Percentiles rank a stretch among this genome's conserved stretches.
Conservation (phyloP, 2,329 filamentous ascomycete genomes). For the Teratosphaeria zuluensis region DNA sequence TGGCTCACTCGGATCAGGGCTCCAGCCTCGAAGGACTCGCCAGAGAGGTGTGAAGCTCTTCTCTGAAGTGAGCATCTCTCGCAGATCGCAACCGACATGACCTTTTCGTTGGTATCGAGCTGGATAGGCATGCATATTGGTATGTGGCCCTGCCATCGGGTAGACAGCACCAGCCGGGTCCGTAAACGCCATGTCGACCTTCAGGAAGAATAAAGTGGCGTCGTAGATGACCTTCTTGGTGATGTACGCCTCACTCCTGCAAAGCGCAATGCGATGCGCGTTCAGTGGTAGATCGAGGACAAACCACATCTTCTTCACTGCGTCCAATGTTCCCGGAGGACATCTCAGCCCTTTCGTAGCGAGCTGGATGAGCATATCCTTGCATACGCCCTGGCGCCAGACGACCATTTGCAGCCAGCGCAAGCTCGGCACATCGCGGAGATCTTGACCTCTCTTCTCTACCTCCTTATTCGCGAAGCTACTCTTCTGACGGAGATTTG, state of each 20-base stretch:
- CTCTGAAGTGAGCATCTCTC: conserved; percentile 41
- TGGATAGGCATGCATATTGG: conserved; percentile 2
- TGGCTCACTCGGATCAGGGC: conserved; percentile 30
- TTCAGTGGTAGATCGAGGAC: conserved; percentile 58
- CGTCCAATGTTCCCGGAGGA: conserved; percentile 15
- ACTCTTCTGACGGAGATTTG: conserved; percentile 26
- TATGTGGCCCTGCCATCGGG: conserved; percentile 6
- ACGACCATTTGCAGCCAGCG: conserved; percentile 60
- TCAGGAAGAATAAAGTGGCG: conserved; percentile 57
- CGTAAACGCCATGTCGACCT: conserved; percentile 61
- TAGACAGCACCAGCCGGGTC: conserved; percentile 42
- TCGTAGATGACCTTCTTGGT: conserved; percentile 51
- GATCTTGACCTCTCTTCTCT: conserved; percentile 11
- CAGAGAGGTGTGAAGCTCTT: conserved; percentile 35
- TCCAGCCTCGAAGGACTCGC: conserved; percentile 49
- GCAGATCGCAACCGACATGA: conserved; percentile 33
- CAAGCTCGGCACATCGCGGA: conserved; percentile 51
- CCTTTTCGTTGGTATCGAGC: conserved; percentile 3
- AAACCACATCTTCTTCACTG: conserved; percentile 58
- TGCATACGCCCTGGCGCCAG: conserved; percentile 45
- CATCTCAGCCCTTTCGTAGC: conserved; percentile 46
- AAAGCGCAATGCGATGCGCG: conserved; percentile 42
- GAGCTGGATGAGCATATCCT: conserved; percentile 55
- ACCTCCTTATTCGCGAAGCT: conserved; percentile 7
- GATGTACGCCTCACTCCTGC: conserved; percentile 48